phyloP scores from a whole-genome alignment of 352 stramenopile species.

The Pythium biforme region DNA sequence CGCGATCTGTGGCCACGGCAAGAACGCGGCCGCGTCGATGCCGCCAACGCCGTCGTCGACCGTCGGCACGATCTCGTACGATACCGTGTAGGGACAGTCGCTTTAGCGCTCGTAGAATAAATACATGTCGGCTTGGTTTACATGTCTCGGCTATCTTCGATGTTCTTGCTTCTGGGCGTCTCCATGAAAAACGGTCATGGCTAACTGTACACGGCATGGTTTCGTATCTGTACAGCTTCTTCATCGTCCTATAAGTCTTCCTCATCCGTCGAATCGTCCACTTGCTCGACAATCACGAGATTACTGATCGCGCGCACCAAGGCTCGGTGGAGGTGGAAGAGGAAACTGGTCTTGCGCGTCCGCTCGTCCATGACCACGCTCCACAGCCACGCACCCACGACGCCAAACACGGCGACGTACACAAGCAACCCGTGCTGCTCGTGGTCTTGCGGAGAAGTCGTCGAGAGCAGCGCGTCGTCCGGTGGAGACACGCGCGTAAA shows the following conservation, averaged over 20 bases:
- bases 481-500: neutral
- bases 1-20: conserved; percentile 74
- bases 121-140: conserved; percentile 14
- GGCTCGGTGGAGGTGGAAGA: conserved; percentile 20
- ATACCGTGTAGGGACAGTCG: conserved; percentile 15
- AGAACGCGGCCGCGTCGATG: conserved; percentile 31
- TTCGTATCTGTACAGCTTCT: no score
- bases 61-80: conserved; percentile 14
- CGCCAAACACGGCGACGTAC: conserved; percentile 22
- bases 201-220: no score
- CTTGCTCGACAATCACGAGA: conserved; percentile 20
- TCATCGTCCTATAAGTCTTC: conserved; percentile 1
- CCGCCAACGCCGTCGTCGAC: conserved; percentile 28
- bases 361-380: conserved; percentile 22
- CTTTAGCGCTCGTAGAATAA: conserved; percentile 14
- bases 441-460: neutral
- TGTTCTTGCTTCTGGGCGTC: neutral
- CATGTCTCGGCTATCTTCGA: neutral
- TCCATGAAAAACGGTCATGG: no score
- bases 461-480: neutral
- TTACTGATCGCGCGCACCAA: conserved; percentile 10
- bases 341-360: conserved; percentile 18
- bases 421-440: conserved; percentile 15
- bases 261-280: conserved; percentile 17
- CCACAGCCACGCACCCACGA: conserved; percentile 22